Evolutionary conservation across 2,329 filamentous ascomycete species (phyloP), one percentile per base, ranked within the genome.

Genomic region (Colletotrichum lupini): DNA sequence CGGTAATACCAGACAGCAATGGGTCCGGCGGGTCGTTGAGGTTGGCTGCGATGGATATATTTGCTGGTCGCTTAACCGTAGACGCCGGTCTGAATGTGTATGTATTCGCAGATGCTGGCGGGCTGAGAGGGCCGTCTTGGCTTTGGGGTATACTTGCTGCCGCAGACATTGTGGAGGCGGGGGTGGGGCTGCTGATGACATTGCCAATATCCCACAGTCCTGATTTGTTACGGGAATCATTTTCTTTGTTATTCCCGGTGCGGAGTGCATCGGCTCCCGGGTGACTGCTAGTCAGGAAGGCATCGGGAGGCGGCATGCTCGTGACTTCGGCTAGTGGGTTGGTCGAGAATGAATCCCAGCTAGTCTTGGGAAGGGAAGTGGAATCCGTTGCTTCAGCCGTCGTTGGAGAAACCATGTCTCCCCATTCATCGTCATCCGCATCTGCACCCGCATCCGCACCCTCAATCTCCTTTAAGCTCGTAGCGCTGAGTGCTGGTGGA

Each of bases 381-480:
- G 60, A 70, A 49, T 70, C 60, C 11, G 67, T 61, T n/a, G 28
- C 63, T 55, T 75, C 67, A 5, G 55, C 72, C 32, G 73, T 64
- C 66, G 83, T 84, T 4, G 85, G 86, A 8, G 82, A 83, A 1
- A 91, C 83, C 89, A 91, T 91, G 73, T 91, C 89, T 2, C 89
- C 89, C 89, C 89, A 91, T 49, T 91, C 89, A 57, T 90, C 88
- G 2, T 89, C 87, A 5, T 89, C 82, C 6, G 83, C 81, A 0
- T 79, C 79, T 0, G 77, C 62, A 2, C 42, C 71, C 1, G 16
- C 62, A 2, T 52, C 72, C 2, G 19, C 56, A 2, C 62, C 62
- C 28, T 35, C 61, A 19, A 49, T 19, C 49, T 64, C 77, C 59
- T 76, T 75, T n/a, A 74, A 59, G 65, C 5, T 53, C 12, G 52